These are phyloP conservation scores for Colletotrichum noveboracense DNA, from an alignment of 2,329 filamentous ascomycete species.

Conservation along the genomic window DNA sequence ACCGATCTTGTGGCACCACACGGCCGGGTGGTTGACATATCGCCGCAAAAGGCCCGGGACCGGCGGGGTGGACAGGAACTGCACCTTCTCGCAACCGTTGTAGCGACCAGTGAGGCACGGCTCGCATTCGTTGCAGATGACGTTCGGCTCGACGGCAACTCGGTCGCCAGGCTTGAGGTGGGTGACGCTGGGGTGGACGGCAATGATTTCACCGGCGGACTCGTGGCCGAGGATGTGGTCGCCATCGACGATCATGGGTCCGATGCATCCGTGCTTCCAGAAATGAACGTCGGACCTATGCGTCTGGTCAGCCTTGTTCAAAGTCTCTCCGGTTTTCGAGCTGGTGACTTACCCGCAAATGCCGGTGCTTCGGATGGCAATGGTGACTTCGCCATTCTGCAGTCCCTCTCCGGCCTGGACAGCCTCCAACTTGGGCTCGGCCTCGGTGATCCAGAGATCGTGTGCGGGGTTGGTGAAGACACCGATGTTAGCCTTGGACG, in stretches of 20 bases:
- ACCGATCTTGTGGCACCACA: conserved; percentile 96
- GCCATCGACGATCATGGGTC: conserved; percentile 89
- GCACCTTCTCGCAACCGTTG: conserved; percentile 88
- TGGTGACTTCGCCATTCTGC: conserved; percentile 82
- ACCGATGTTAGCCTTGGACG: conserved; percentile 86
- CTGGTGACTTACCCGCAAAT: conserved; percentile 78
- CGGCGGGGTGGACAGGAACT: conserved; percentile 90
- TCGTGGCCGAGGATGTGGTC: conserved; percentile 96
- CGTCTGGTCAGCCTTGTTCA: conserved; percentile 15
- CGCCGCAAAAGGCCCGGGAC: conserved; percentile 85
- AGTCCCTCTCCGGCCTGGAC: conserved; percentile 72
- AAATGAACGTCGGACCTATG: conserved; percentile 91
- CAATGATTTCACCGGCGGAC: conserved; percentile 83
- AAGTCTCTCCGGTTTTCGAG: background rate
- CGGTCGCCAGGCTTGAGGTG: conserved; percentile 84
- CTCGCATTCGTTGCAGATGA: conserved; percentile 90
- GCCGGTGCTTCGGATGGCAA: conserved; percentile 91
- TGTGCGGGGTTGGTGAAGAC: conserved; percentile 95
- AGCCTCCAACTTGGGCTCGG: conserved; percentile 76
- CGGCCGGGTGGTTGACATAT: conserved; percentile 93
- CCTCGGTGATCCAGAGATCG: conserved; percentile 86
- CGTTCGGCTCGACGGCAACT: conserved; percentile 91
- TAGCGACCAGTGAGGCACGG: conserved; percentile 91
- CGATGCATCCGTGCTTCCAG: conserved; percentile 95
- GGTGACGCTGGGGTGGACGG: conserved; percentile 81